Evolutionary conservation across 805 yeast species (phyloP), one percentile per base, ranked within the genome.

Genomic region (Schwanniomyces polymorphus): DNA sequence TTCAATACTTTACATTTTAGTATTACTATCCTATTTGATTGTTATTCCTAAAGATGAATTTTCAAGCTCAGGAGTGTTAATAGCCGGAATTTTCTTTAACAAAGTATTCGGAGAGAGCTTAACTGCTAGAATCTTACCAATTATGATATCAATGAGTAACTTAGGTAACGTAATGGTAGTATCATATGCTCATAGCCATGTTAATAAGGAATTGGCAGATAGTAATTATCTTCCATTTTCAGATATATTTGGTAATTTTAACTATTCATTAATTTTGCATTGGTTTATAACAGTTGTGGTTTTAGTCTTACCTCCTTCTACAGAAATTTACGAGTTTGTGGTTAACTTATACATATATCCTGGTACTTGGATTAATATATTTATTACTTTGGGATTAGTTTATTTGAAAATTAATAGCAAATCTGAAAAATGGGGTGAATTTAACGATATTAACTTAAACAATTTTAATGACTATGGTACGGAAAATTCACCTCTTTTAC

Each of bases 141-240:
- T 82, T 9, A 63, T 81, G 17, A 82, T 83, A n/a, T 78, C 86
- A 3, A 59, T 80, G 18, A 83, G 86, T 12, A 83, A 82, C 45
- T 65, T 84, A 39, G 88, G 88, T 2, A 84, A 83, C 53, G 83
- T 83, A 10, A 65, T 83, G 42, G 88, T 84, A 31, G 88, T 83
- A 3, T 72, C 82, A 5, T 84, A 76, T 57, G 84, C 87, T 3
- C 84, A 80, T 47, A 74, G 84, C 7, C 61, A 81, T 29, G 84
- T 84, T 38, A 80, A 79, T 54, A 80, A 78, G 53, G 85, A 80
- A 52, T 64, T 83, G 40, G 86, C 84, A 1, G 65, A 60, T 39
- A 82, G 79, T 53, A 65, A 67, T 52, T 68, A 71, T 53, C 56
- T 83, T 12, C 88, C 88, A 1, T 79, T 72, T 47, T 70, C 83